Percentiles rank a stretch among this genome's conserved stretches.
phyloP scores from a whole-genome alignment of 495 filamentous ascomycete species.

The Cercophora sp. region DNA sequence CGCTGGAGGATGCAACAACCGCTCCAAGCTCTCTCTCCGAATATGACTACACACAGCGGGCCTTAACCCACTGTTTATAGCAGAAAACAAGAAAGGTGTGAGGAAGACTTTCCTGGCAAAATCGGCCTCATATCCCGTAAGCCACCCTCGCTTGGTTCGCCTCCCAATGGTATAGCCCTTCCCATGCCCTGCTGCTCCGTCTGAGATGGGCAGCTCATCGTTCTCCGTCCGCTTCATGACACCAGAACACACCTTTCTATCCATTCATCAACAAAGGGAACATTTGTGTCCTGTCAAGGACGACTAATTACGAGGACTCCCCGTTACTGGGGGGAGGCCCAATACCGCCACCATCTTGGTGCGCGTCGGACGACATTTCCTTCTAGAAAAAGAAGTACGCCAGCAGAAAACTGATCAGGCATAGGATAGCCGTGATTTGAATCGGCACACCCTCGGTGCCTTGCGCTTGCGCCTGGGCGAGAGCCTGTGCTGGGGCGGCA shows the following conservation, averaged over 20 bases:
- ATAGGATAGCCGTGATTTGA: constrained; percentile 75
- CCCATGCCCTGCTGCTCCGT: constrained; percentile 1
- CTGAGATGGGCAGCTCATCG: too few species aligned
- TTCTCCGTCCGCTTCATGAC: too few species aligned
- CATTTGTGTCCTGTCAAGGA: constrained; percentile 1
- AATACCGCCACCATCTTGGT: too few species aligned
- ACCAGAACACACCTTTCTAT: too few species aligned
- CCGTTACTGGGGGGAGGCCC: too few species aligned
- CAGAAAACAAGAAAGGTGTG: too few species aligned
- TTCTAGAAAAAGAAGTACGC: constrained; percentile 88
- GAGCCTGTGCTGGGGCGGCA: constrained; percentile 43
- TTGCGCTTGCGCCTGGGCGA: constrained; percentile 51
- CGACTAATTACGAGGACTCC: neutral
- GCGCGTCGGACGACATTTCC: neutral
- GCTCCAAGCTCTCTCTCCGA: too few species aligned
- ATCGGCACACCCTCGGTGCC: constrained; percentile 77
- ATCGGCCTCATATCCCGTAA: neutral
- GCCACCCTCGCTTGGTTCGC: constrained; percentile 1
- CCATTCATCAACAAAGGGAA: constrained; percentile 12
- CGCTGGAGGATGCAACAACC: too few species aligned
- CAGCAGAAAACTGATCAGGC: constrained; percentile 84
- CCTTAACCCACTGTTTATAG: too few species aligned
- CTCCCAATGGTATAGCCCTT: neutral
- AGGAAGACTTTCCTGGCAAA: too few species aligned
- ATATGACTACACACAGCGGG: too few species aligned